These are phyloP conservation scores for Hygrophoropsis aurantiaca DNA, from an alignment of 768 basidiomycete genomes.

Conservation along the genomic window DNA sequence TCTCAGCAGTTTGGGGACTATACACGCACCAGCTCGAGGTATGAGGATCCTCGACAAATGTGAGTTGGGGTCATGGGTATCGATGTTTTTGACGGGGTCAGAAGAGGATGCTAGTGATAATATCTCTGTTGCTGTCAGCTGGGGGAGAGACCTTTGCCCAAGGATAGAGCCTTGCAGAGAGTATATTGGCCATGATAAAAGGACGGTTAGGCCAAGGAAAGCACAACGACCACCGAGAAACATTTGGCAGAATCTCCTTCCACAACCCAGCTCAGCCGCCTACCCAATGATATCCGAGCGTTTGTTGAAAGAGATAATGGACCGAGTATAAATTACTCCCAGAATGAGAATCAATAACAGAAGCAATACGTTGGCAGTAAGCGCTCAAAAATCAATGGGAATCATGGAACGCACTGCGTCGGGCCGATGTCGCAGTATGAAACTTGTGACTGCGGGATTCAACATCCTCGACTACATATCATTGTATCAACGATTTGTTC, in stretches of 20 bases:
- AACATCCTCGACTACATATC: too few relatives aligned
- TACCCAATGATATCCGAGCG: too few relatives aligned
- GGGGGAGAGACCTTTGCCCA: conserved; percentile 35
- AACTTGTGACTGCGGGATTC: too few relatives aligned
- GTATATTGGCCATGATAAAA: conserved; percentile 22
- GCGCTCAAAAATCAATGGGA: too few relatives aligned
- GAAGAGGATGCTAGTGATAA: conserved; percentile 48
- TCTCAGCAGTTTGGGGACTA: conserved; percentile 7
- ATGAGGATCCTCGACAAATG: conserved; percentile 85
- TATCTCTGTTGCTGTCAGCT: conserved; percentile 54
- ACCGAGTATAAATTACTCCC: too few relatives aligned
- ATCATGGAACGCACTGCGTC: too few relatives aligned
- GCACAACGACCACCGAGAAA: conserved; percentile 4
- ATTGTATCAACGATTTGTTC: too few relatives aligned
- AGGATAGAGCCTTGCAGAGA: conserved; percentile 30
- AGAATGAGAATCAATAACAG: too few relatives aligned
- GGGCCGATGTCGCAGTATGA: too few relatives aligned
- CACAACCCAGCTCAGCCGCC: neutral
- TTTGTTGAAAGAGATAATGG: too few relatives aligned
- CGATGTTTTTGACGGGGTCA: conserved; percentile 68
- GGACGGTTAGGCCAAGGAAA: conserved; percentile 7
- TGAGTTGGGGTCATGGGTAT: conserved; percentile 62
- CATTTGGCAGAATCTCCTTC: conserved; percentile 17
- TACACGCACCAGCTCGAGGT: conserved; percentile 69
- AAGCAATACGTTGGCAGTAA: too few relatives aligned